Evolutionary conservation across 2,329 filamentous ascomycete species (phyloP), one percentile per base, ranked within the genome.

Genomic region (Penicillium sp.): DNA sequence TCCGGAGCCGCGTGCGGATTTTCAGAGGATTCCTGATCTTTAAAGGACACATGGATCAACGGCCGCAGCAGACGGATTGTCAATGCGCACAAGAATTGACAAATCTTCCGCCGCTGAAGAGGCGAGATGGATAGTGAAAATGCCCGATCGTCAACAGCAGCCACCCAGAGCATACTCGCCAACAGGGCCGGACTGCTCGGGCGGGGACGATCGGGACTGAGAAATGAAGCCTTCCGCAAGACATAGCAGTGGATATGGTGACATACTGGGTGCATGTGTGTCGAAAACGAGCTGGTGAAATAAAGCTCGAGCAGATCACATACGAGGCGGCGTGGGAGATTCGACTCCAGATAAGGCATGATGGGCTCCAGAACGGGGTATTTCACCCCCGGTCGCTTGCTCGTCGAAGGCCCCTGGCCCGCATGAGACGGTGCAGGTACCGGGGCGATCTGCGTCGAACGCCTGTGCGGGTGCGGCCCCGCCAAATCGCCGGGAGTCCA

Each of bases 121-220:
- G 89, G 88, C 28, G 86, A 82, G 44, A 86, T 88, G n/a, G 88
- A 89, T 52, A 95, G 69, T 62, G 90, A 89, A 38, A 89, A 81
- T 8, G 89, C 88, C 63, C 95, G 88, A 69, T 89, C 93, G 13
- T 90, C 95, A 66, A 95, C 85, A n/a, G 90, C 90, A 28, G 89
- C 88, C 40, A 95, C 87, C 90, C 90, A 96, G n/a, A 96, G 79
- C 82, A 96, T 95, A 69, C 89, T 95, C 34, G 90, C 88, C 26
- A 96, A 76, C 39, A 96, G 75, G 3, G 90, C 89, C 37, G 90
- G 90, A 60, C 87, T 91, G 65, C 89, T 95, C 47, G 78, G 77
- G 50, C 90, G 80, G 27, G 90, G 90, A 57, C 83, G 86, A 48
- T 82, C 86, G n/a, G 81, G 81, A 61, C 90, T 86, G 35, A 96